Evolutionary conservation across 371 early-diverging fungal genomes (phyloP), one percentile per base, ranked within the genome.

Genomic region (Mortierella sp.): DNA sequence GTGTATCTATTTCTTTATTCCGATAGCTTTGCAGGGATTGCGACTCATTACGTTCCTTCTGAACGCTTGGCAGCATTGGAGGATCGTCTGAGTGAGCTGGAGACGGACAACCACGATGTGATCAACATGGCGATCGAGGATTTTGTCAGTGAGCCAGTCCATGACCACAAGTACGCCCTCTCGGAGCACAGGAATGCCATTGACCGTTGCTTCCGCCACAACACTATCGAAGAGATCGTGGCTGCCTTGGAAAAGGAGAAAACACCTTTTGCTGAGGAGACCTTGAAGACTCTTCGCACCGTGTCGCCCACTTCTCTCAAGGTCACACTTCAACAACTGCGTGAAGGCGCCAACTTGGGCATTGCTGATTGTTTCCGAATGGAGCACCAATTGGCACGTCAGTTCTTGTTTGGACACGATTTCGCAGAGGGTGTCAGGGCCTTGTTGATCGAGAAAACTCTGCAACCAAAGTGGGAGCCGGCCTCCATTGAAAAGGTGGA

Each of bases 11-110:
- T 24, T 57, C 24, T 49, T 43, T 54, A 46, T 54, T 47, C 26
- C 42, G 16, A 41, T 71, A 94, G 92, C 50, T 84, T 86, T 73
- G 89, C 96, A 10, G 98, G 99, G n/a, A 90, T 98, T 71, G 97
- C 96, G 12, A 96, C 98, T 9, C 98, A 98, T 81, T 98, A 91
- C 76, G 92, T 98, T 43, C 96, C 98, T 8, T 89, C 94, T 1
- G 89, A 89, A 49, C 87, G 97, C 26, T 67, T 97, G 48, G 84
- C 91, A 0, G 82, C 91, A 10, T 84, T 98, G 64, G 90, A 95
- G 70, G 86, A 93, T 43, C 88, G 94, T 13, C 80, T 98, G 55
- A 84, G 87, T 57, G 96, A 95, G 70, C 72, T 97, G 30, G 94
- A 93, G 62, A 86, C 91, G 5, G 84, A 87, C 28, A 94, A 96